Evolutionary conservation across 2,329 filamentous ascomycete species (phyloP).

Genomic region (Colletotrichum melonis): DNA sequence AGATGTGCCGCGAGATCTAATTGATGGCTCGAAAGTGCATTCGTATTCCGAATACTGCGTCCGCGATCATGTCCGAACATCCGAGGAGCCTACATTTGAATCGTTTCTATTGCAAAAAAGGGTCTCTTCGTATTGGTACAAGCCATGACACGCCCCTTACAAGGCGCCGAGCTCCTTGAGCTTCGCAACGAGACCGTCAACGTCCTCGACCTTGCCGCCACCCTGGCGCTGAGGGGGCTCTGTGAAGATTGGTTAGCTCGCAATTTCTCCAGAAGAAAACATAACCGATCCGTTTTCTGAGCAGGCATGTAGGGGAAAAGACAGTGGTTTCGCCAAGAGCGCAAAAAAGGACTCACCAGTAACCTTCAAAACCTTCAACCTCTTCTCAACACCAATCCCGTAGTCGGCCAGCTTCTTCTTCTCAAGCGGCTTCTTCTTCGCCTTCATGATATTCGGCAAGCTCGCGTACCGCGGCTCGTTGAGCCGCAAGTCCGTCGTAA

Average conservation of each 20-base stretch:
- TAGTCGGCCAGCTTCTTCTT: slow-evolving; percentile 90
- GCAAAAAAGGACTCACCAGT: slow-evolving; percentile 66
- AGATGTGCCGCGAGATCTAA: not conserved
- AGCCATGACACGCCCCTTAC: slow-evolving; percentile 54
- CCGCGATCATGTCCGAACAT: not conserved
- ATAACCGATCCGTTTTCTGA: not conserved
- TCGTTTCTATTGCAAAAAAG: slow-evolving; percentile 20
- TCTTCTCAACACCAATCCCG: slow-evolving; percentile 77
- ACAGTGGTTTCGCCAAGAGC: not conserved
- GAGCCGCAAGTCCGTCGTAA: slow-evolving; percentile 93
- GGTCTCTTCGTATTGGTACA: slow-evolving; percentile 27
- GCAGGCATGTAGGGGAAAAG: not conserved
- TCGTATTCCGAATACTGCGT: not conserved
- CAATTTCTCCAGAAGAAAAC: not conserved
- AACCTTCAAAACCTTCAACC: slow-evolving; percentile 92
- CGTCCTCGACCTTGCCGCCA: slow-evolving; percentile 96
- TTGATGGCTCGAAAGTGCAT: not conserved
- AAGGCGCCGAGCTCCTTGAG: slow-evolving; percentile 96
- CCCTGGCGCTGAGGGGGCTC: slow-evolving; percentile 91
- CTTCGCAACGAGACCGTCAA: slow-evolving; percentile 92
- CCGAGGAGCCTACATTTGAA: slow-evolving; percentile 3
- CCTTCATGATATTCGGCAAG: slow-evolving; percentile 99
- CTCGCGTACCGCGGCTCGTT: slow-evolving; percentile 97
- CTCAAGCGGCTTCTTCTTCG: slow-evolving; percentile 98
- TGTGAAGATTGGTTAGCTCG: slow-evolving; percentile 45